phyloP scores from a whole-genome alignment of 306 rosid genomes.

The Potentilla sterilis region DNA sequence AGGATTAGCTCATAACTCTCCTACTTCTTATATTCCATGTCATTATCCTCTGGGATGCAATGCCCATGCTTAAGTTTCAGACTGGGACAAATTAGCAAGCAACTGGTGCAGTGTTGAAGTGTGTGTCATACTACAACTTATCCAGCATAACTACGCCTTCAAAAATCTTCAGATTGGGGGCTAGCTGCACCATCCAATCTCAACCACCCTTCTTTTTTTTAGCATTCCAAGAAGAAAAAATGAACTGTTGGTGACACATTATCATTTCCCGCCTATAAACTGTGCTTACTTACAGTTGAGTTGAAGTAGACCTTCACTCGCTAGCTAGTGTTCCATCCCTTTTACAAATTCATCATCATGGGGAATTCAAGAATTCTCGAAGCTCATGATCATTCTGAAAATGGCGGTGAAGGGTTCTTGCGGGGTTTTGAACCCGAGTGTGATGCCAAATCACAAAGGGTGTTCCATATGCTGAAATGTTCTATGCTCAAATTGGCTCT shows the following conservation, averaged over 20 bases:
- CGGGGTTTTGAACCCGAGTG: constrained; percentile 13
- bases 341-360: neutral
- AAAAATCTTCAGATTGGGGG: neutral
- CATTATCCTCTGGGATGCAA: too few species aligned
- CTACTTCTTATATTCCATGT: too few species aligned
- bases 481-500: constrained; percentile 22
- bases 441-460: neutral
- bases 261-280: constrained; percentile 8
- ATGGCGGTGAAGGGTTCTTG: neutral
- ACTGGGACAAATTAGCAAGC: neutral
- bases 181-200: neutral
- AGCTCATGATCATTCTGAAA: neutral
- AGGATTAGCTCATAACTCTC: too few species aligned
- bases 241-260: neutral
- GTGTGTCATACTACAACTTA: constrained; percentile 26
- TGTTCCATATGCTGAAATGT: constrained; percentile 15
- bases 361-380: constrained; percentile 11
- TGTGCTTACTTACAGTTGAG: neutral
- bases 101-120: constrained; percentile 9
- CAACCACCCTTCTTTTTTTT: constrained; percentile 1
- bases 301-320: neutral
- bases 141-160: constrained; percentile 1
- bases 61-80: too few species aligned
- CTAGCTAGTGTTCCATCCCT: neutral
- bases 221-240: constrained; percentile 20